phyloP scores from a whole-genome alignment of 805 yeast species.

The Maudiozyma turicensis region DNA sequence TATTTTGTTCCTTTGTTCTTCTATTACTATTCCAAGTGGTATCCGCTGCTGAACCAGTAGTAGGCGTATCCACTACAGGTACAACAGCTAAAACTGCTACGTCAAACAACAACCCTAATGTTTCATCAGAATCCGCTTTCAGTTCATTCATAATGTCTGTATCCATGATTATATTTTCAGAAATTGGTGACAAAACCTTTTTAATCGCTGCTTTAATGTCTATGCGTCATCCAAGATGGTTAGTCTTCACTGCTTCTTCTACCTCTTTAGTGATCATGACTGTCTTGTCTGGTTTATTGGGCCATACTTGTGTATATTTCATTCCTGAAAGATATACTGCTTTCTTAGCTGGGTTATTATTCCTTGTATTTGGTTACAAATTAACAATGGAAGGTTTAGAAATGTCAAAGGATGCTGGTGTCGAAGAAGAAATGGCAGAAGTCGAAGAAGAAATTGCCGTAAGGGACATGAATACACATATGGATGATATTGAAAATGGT shows the following conservation, averaged over 20 bases:
- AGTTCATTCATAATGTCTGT: conserved; percentile 65
- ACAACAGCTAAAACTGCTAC: not conserved
- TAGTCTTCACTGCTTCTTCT: conserved; percentile 86
- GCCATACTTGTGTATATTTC: conserved; percentile 81
- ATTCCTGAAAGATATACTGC: conserved; percentile 75
- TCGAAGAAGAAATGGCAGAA: conserved; percentile 91
- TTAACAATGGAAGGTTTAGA: conserved; percentile 71
- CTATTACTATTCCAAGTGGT: not conserved
- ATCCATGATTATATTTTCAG: conserved; percentile 90
- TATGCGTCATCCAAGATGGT: conserved; percentile 75
- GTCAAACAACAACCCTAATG: not conserved
- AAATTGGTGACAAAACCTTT: conserved; percentile 95
- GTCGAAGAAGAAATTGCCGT: conserved; percentile 88
- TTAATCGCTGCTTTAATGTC: conserved; percentile 96
- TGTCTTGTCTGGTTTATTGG: conserved; percentile 77
- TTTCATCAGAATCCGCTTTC: not conserved
- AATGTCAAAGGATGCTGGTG: conserved; percentile 77
- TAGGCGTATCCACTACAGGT: not conserved
- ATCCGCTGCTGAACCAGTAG: not conserved
- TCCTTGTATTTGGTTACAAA: conserved; percentile 72
- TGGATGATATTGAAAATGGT: conserved; percentile 56
- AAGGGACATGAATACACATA: conserved; percentile 40
- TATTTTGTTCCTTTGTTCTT: not conserved
- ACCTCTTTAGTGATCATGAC: conserved; percentile 86
- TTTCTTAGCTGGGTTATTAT: conserved; percentile 69